Evolutionary conservation across 768 basidiomycete species (phyloP), one percentile per base, ranked within the genome.

Genomic region (Boletus vinaceobasis): DNA sequence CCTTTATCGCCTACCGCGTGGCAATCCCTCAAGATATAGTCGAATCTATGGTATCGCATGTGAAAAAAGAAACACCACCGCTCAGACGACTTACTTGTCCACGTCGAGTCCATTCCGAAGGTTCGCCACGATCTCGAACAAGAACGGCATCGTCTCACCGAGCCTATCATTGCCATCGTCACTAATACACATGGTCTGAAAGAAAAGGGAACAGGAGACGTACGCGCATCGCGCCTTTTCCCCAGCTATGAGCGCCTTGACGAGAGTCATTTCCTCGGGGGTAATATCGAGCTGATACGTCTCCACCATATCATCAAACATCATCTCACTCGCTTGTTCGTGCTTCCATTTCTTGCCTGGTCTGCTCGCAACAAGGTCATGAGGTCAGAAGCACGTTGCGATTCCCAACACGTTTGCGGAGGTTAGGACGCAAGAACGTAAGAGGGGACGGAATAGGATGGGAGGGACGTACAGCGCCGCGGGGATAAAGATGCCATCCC

Each of bases 51-150:
- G 8, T 9, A 15, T 15, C 27, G 8, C 51, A 26, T 9, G 19
- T 64, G 5, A 52, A 23, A 17, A 23, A 50, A 27, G 40, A 48
- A 42, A 14, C n/a, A 48, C n/a, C 29, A 23, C 38, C 13, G 7
- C 7, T 21, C 27, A 7, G 11, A 36, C 23, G 32, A 53, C 55
- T 36, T 53, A 88, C 89, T 92, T 92, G 76, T 93, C 90, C 5
- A 93, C 90, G 62, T 93, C 91, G 5, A 93, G 75, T 0, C 91
- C 91, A 56, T 92, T 93, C 7, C 82, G 74, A 66, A 80, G 80
- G 71, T 93, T 93, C 0, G 90, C 85, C 3, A 93, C 88, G 48
- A 93, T 92, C 50, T 93, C 87, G 62, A 93, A 93, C 3, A 93
- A 70, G 61, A 88, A 93, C 1, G 73, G 68, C 68, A 91, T 91